Conservation (phyloP, 2,329 filamentous ascomycete species). For the Colletotrichum spinosum region DNA sequence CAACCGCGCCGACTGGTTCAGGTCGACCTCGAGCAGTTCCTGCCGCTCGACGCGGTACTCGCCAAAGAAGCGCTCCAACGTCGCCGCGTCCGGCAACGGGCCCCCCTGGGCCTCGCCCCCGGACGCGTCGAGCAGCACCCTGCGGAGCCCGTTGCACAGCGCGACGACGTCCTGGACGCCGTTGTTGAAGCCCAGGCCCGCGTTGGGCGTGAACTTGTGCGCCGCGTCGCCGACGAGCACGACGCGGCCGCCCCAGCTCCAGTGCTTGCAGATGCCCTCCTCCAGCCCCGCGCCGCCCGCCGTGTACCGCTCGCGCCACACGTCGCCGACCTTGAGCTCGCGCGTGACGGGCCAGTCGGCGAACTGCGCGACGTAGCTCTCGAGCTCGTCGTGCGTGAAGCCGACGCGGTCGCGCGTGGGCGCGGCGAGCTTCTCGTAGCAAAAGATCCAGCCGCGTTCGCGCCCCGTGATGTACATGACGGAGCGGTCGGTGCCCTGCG, state of each 20-base stretch:
- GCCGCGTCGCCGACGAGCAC: conserved; percentile 51
- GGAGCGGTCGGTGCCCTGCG: conserved; percentile 43
- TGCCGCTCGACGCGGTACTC: conserved; percentile 39
- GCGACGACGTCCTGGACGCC: conserved; percentile 48
- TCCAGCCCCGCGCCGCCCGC: conserved; percentile 49
- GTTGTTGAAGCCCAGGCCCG: conserved; percentile 49
- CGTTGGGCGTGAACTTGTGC: conserved; percentile 53
- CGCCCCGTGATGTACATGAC: conserved; percentile 45
- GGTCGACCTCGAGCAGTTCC: conserved; percentile 34
- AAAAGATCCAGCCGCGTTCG: conserved; percentile 46
- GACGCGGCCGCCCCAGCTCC: conserved; percentile 49
- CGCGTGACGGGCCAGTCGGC: conserved; percentile 43
- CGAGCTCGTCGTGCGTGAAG: conserved; percentile 44
- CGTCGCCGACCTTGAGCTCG: conserved; percentile 45
- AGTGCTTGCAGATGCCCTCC: conserved; percentile 50
- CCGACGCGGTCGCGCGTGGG: conserved; percentile 41
- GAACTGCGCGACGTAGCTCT: conserved; percentile 41
- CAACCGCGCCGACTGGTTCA: conserved; percentile 31
- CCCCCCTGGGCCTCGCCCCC: neutral
- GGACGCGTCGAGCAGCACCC: neutral
- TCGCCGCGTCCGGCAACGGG: neutral
- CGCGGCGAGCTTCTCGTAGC: conserved; percentile 46
- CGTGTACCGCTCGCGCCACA: conserved; percentile 41
- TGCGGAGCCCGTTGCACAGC: conserved; percentile 44
- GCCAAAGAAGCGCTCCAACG: conserved; percentile 36